A percentile compares a stretch with the other conserved stretches of the same genome.
Evolutionary conservation across 768 basidiomycete genomes (phyloP).

Genomic region (Tylopilus cervinicoccineus): DNA sequence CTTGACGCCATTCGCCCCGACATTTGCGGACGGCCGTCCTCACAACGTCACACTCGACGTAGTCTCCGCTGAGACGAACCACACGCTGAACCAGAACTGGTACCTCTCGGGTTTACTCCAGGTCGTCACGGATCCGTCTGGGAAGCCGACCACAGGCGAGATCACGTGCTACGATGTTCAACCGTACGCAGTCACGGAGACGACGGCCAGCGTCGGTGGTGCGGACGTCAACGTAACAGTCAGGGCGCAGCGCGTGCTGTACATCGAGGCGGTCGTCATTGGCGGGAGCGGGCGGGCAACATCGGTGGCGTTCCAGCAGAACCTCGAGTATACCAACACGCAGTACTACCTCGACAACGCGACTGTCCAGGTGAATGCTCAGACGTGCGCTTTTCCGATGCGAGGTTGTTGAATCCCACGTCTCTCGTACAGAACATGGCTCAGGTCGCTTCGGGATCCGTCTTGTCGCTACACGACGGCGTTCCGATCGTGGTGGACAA

Average conservation of each 20-base stretch:
- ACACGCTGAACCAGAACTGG: constrained; percentile 72
- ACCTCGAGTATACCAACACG: no score
- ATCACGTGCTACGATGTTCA: constrained; percentile 57
- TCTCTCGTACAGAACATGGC: constrained; percentile 38
- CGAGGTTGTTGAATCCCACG: not conserved
- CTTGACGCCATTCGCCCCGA: constrained; percentile 71
- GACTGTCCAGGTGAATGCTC: no score
- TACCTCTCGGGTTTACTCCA: constrained; percentile 69
- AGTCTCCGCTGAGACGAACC: constrained; percentile 61
- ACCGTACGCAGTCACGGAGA: constrained; percentile 51
- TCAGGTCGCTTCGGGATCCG: constrained; percentile 47
- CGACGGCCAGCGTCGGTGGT: constrained; percentile 39
- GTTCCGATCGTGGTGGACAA: no score
- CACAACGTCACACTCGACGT: constrained; percentile 75
- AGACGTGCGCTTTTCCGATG: no score
- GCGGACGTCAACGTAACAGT: constrained; percentile 61
- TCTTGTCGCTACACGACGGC: constrained; percentile 48
- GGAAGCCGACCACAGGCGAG: constrained; percentile 60
- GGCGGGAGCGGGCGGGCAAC: constrained; percentile 58
- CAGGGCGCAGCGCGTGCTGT: constrained; percentile 50
- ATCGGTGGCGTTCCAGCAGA: constrained; percentile 53
- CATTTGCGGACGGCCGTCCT: constrained; percentile 61
- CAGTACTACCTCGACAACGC: no score
- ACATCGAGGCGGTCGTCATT: constrained; percentile 58
- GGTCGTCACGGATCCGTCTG: constrained; percentile 59